phyloP scores from a whole-genome alignment of 345 rosid genomes.

The Arabidopsis arenosa region DNA sequence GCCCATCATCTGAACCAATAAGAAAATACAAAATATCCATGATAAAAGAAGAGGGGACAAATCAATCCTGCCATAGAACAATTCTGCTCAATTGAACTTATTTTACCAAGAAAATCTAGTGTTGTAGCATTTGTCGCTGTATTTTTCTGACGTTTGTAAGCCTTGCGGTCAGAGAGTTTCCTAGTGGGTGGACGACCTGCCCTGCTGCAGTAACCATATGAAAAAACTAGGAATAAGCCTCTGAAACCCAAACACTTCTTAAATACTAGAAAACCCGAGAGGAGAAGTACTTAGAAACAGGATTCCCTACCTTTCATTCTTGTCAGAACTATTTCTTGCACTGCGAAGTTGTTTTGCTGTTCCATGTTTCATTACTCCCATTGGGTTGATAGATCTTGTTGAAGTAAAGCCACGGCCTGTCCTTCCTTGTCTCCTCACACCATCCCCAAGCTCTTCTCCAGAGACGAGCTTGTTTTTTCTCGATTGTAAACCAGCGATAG shows the following conservation, averaged over 20 bases:
- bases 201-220: constrained; percentile 63
- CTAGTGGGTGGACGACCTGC: constrained; percentile 89
- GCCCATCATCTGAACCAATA: constrained; percentile 87
- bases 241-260: constrained; percentile 20
- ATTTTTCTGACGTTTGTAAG: constrained; percentile 79
- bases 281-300: constrained; percentile 31
- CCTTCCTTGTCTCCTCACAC: constrained; percentile 88
- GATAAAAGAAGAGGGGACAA: constrained; percentile 27
- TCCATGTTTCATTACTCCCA: constrained; percentile 68
- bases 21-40: constrained; percentile 40
- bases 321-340: constrained; percentile 79
- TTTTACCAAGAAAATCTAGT: constrained; percentile 86
- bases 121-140: constrained; percentile 55
- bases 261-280: constrained; percentile 19
- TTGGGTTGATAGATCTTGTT: constrained; percentile 68
- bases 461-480: constrained; percentile 71
- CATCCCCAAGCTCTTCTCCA: constrained; percentile 81
- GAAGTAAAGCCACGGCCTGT: constrained; percentile 72
- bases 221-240: constrained; percentile 32
- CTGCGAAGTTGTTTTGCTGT: constrained; percentile 87
- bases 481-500: constrained; percentile 60
- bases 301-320: constrained; percentile 71
- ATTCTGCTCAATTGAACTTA: constrained; percentile 25
- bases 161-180: constrained; percentile 96
- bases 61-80: constrained; percentile 19